A percentile compares a stretch with the other conserved stretches of the same genome.
These are phyloP conservation scores for Potentilla sterilis DNA, from an alignment of 306 rosid genomes.

Conservation along the genomic window DNA sequence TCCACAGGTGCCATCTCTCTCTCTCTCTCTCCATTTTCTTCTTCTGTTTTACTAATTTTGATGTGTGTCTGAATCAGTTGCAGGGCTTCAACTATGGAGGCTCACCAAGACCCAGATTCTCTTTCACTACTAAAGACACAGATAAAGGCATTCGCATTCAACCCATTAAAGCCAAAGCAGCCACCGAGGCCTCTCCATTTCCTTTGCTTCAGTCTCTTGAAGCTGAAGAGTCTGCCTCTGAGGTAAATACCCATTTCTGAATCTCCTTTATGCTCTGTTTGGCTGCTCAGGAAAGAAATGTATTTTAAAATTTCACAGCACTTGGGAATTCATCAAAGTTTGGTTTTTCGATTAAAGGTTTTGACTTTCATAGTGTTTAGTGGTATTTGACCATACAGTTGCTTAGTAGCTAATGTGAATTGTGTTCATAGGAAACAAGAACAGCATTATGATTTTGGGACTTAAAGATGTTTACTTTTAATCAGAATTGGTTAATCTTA, in stretches of 20 bases:
- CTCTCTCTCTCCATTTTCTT: not conserved
- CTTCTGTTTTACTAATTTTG: not conserved
- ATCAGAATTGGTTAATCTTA: not conserved
- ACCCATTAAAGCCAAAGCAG: slow-evolving; percentile 59
- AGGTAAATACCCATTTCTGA: slow-evolving; percentile 37
- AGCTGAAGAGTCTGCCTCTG: slow-evolving; percentile 52
- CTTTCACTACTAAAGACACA: slow-evolving; percentile 25
- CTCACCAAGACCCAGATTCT: slow-evolving; percentile 41
- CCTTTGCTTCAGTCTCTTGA: slow-evolving; percentile 58
- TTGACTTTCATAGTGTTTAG: not conserved
- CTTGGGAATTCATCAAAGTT: not conserved
- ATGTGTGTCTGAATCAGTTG: slow-evolving; percentile 35
- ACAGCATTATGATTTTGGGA: not conserved
- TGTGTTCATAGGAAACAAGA: not conserved
- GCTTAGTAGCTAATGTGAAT: not conserved
- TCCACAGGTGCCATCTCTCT: slow-evolving; percentile 47
- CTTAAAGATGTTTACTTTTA: not conserved
- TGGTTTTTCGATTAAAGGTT: not conserved
- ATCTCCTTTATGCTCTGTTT: slow-evolving; percentile 13
- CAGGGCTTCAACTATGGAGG: slow-evolving; percentile 45
- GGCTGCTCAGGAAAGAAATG: slow-evolving; percentile 4
- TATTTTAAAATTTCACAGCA: slow-evolving; percentile 11
- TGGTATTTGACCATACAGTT: slow-evolving; percentile 2
- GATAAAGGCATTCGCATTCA: slow-evolving; percentile 30
- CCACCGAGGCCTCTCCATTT: slow-evolving; percentile 48